These are phyloP conservation scores for Usnea hakonensis DNA, from an alignment of 495 filamentous ascomycete species.

Conservation along the genomic window DNA sequence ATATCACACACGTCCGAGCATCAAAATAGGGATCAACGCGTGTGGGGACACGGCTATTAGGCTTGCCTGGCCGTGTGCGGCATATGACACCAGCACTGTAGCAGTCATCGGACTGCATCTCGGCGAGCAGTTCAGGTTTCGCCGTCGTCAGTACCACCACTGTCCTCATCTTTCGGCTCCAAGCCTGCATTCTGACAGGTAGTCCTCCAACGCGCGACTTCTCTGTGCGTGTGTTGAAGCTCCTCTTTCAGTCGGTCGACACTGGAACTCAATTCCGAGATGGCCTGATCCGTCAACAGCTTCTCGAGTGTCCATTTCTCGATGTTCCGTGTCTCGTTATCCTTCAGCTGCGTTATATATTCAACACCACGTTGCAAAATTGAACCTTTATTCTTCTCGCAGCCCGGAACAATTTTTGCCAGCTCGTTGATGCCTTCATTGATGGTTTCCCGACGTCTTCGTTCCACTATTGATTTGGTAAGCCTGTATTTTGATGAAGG, in stretches of 20 bases:
- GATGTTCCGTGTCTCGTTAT: conserved; percentile 86
- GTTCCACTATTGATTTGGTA: conserved; percentile 59
- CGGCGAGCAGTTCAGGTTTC: conserved; percentile 3
- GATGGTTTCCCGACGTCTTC: conserved; percentile 94
- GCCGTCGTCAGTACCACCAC: conserved; percentile 9
- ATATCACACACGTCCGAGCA: background rate
- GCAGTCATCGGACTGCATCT: background rate
- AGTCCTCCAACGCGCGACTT: conserved; percentile 79
- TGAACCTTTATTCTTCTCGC: conserved; percentile 98
- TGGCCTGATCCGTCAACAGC: conserved; percentile 88
- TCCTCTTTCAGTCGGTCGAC: conserved; percentile 87
- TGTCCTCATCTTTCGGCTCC: conserved; percentile 24
- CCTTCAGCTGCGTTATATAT: conserved; percentile 89
- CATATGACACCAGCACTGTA: background rate
- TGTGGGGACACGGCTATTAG: background rate
- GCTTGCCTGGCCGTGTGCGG: background rate
- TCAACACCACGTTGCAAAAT: conserved; percentile 89
- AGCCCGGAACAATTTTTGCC: conserved; percentile 93
- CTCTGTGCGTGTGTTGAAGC: conserved; percentile 61
- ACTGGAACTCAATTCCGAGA: conserved; percentile 75
- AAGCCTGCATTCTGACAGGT: conserved; percentile 70
- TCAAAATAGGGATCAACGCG: background rate
- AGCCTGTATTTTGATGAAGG: background rate
- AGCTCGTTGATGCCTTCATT: conserved; percentile 99
- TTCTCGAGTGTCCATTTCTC: conserved; percentile 98